phyloP scores from a whole-genome alignment of 768 basidiomycete species.

The Cubamyces sp. region DNA sequence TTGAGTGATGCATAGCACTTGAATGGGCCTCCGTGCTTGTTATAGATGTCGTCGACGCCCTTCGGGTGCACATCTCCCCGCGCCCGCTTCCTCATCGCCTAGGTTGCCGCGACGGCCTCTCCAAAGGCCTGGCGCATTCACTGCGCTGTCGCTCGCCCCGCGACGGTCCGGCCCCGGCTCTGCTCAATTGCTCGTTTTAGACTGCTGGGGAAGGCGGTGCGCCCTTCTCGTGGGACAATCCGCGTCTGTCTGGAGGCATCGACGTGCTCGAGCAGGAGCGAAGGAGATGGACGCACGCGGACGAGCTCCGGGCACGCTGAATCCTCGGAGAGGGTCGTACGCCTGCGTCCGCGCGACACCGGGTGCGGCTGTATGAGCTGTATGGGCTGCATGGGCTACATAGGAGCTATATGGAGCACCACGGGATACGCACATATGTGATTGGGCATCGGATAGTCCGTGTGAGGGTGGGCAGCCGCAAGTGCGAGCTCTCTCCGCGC shows the following conservation, averaged over 20 bases:
- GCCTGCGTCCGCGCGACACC: background rate
- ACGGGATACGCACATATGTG: background rate
- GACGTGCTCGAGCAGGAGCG: too few relatives aligned
- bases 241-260: too few relatives aligned
- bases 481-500: background rate
- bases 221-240: too few relatives aligned
- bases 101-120: background rate
- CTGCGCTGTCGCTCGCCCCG: too few relatives aligned
- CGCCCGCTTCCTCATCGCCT: background rate
- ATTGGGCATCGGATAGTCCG: background rate
- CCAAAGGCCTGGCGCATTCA: too few relatives aligned
- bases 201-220: too few relatives aligned
- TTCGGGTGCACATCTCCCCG: too few relatives aligned
- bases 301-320: slow-evolving; percentile 2
- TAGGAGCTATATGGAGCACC: background rate
- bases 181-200: too few relatives aligned
- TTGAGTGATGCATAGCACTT: background rate
- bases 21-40: background rate
- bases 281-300: background rate
- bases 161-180: too few relatives aligned
- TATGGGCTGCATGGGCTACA: background rate
- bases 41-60: background rate
- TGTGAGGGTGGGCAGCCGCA: too few relatives aligned
- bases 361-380: background rate
- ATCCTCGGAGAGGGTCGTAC: slow-evolving; percentile 8